A percentile compares a stretch with the other conserved stretches of the same genome.
Conservation (phyloP, 371 early-diverging fungal species). For the Basidiobolus meristosporus region DNA sequence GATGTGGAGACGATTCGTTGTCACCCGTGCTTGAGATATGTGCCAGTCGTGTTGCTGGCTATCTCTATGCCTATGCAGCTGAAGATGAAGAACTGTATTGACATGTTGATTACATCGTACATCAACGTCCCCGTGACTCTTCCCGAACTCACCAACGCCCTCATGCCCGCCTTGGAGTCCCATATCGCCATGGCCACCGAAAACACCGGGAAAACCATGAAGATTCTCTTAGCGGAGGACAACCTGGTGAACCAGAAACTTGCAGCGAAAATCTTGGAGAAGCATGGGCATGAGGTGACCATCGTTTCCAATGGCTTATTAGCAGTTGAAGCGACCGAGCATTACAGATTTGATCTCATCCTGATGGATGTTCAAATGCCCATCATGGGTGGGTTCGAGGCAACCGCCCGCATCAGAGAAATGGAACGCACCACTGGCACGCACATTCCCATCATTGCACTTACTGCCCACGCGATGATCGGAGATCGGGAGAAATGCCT, state of each 20-base stretch:
- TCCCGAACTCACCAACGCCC: slow-evolving; percentile 37
- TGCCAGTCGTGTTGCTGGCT: slow-evolving; percentile 35
- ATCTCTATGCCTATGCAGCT: slow-evolving; percentile 15
- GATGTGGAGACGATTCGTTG: slow-evolving; percentile 27
- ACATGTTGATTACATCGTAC: slow-evolving; percentile 37
- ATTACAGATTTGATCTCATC: slow-evolving; percentile 39
- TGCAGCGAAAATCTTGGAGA: slow-evolving; percentile 49
- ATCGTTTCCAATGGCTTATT: slow-evolving; percentile 53
- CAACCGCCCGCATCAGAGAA: too few species aligned
- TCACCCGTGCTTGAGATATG: slow-evolving; percentile 24
- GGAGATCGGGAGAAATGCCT: slow-evolving; percentile 62
- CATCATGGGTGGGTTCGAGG: slow-evolving; percentile 59
- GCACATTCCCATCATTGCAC: slow-evolving; percentile 53
- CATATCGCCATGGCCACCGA: slow-evolving; percentile 33
- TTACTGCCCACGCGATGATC: slow-evolving; percentile 69
- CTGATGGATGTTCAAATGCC: slow-evolving; percentile 72
- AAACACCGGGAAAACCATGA: slow-evolving; percentile 10
- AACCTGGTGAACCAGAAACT: slow-evolving; percentile 66
- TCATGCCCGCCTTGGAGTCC: slow-evolving; percentile 45
- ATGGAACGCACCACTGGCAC: too few species aligned
- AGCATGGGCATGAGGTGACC: slow-evolving; percentile 50
- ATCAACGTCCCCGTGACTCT: slow-evolving; percentile 29
- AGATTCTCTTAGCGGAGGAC: slow-evolving; percentile 63
- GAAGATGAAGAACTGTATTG: slow-evolving; percentile 37
- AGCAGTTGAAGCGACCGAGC: slow-evolving; percentile 44